Percentiles rank a stretch among this genome's conserved stretches.
phyloP scores from a whole-genome alignment of 1,284 basidiomycete species.

The Malassezia dermatis region DNA sequence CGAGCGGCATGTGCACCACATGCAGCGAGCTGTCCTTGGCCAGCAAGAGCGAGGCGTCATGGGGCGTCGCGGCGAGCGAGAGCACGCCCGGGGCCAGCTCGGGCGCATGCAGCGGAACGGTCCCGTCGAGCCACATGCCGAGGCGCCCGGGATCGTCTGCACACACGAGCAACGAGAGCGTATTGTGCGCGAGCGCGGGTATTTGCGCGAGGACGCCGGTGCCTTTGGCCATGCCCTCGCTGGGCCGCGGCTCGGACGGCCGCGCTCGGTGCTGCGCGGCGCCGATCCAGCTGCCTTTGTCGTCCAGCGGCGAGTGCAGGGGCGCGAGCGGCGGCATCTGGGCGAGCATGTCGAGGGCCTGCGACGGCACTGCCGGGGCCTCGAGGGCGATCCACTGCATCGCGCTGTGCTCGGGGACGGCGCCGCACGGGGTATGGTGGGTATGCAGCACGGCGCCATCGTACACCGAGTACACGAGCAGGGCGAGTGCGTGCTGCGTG shows the following conservation, averaged over 20 bases:
- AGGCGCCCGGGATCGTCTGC: background rate
- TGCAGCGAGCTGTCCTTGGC: background rate
- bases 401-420: background rate
- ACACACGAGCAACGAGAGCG: conserved; percentile 4
- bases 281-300: background rate
- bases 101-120: conserved; percentile 2
- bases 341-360: conserved; percentile 10
- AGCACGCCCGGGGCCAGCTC: background rate
- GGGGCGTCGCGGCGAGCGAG: background rate
- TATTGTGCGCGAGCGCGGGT: background rate
- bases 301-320: background rate
- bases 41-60: background rate
- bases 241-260: conserved; percentile 1
- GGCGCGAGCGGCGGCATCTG: conserved; percentile 3
- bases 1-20: background rate
- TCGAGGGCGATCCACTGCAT: conserved; percentile 4
- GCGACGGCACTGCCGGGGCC: background rate
- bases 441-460: conserved; percentile 9
- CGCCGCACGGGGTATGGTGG: background rate
- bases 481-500: background rate
- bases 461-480: conserved; percentile 9
- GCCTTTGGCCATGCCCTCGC: background rate
- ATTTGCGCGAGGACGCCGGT: conserved; percentile 2
- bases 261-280: background rate
- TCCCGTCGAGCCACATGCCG: conserved; percentile 9